Percentiles rank a stretch among this genome's conserved stretches.
Conservation (phyloP, 805 yeast species). For the Yarrowia osloensis region DNA sequence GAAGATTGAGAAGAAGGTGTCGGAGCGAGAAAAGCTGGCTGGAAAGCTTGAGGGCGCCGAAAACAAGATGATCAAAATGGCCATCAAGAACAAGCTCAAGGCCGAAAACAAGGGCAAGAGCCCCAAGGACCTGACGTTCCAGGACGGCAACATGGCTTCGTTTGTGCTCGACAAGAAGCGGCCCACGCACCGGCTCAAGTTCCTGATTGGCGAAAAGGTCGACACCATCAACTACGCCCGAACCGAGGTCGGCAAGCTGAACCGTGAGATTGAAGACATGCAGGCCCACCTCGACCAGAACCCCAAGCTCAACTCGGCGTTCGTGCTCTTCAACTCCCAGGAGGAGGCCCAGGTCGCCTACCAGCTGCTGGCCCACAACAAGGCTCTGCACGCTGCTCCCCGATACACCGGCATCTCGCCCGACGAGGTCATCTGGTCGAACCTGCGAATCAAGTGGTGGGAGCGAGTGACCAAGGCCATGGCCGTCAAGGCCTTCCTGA, state of each 20-base stretch:
- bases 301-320: constrained; percentile 78
- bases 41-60: constrained; percentile 67
- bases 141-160: constrained; percentile 34
- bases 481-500: constrained; percentile 58
- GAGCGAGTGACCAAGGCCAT: constrained; percentile 59
- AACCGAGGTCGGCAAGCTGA: constrained; percentile 66
- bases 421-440: constrained; percentile 82
- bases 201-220: constrained; percentile 78
- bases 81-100: constrained; percentile 63
- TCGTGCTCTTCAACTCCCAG: constrained; percentile 79
- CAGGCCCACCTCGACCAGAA: constrained; percentile 58
- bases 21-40: constrained; percentile 61
- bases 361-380: constrained; percentile 63
- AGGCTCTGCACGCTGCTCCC: constrained; percentile 49
- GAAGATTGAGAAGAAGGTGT: constrained; percentile 56
- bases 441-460: constrained; percentile 58
- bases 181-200: constrained; percentile 76
- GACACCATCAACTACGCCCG: constrained; percentile 75
- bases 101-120: constrained; percentile 58
- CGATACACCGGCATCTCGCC: constrained; percentile 69
- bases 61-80: constrained; percentile 57
- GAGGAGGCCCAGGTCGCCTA: constrained; percentile 85
- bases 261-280: constrained; percentile 58
- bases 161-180: constrained; percentile 74
- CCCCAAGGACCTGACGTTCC: constrained; percentile 34